phyloP scores from a whole-genome alignment of 257 asterid species.

The Scutellaria barbata region DNA sequence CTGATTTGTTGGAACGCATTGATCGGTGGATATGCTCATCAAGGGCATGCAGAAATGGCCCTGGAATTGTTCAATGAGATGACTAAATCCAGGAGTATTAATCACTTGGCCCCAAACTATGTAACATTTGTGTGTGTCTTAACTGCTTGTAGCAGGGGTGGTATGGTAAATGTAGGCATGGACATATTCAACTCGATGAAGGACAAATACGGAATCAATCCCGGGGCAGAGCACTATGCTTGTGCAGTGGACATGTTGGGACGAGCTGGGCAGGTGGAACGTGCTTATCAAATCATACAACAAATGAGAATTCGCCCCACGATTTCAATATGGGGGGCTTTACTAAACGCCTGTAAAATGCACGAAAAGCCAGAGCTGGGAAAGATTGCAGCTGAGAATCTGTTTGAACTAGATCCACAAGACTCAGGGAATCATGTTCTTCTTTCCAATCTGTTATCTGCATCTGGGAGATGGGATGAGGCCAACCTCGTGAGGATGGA shows the following conservation, averaged over 20 bases:
- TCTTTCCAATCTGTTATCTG: slow-evolving; percentile 81
- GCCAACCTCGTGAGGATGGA: slow-evolving; percentile 75
- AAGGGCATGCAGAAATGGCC: slow-evolving; percentile 74
- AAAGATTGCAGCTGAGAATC: slow-evolving; percentile 73
- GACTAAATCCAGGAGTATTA: slow-evolving; percentile 37
- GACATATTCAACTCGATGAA: slow-evolving; percentile 67
- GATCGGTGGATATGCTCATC: slow-evolving; percentile 88
- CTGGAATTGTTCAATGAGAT: slow-evolving; percentile 59
- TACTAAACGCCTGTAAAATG: slow-evolving; percentile 80
- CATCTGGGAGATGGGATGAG: slow-evolving; percentile 81
- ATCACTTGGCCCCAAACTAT: slow-evolving; percentile 57
- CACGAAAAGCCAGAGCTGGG: slow-evolving; percentile 67
- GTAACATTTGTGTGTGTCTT: slow-evolving; percentile 78
- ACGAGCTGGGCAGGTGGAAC: slow-evolving; percentile 82
- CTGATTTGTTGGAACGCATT: slow-evolving; percentile 80
- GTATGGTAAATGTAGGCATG: slow-evolving; percentile 70
- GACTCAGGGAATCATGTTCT: slow-evolving; percentile 87
- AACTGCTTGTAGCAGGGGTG: slow-evolving; percentile 93
- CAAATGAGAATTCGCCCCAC: slow-evolving; percentile 73
- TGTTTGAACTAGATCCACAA: slow-evolving; percentile 80
- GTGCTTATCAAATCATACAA: slow-evolving; percentile 60
- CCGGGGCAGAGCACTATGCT: slow-evolving; percentile 87
- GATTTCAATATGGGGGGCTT: slow-evolving; percentile 86
- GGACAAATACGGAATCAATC: slow-evolving; percentile 56
- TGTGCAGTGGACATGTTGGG: slow-evolving; percentile 93